phyloP scores from a whole-genome alignment of 805 yeast species.

The Zygotorulaspora chibaensis region DNA sequence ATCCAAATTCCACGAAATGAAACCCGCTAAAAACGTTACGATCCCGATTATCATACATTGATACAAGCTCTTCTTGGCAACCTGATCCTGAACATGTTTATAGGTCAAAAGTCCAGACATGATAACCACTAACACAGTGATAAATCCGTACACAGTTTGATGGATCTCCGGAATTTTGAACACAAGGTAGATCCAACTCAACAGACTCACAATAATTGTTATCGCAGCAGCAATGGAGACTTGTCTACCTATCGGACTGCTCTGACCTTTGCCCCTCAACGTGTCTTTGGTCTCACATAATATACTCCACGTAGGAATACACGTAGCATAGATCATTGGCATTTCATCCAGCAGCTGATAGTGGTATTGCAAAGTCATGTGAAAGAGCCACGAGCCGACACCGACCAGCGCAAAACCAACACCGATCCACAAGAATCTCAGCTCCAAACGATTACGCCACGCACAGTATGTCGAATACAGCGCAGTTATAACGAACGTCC shows the following conservation, averaged over 20 bases:
- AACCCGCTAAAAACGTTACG: slow-evolving; percentile 64
- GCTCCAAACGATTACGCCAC: slow-evolving; percentile 55
- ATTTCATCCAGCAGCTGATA: slow-evolving; percentile 90
- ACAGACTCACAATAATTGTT: slow-evolving; percentile 15
- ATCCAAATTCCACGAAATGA: slow-evolving; percentile 83
- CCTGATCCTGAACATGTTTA: slow-evolving; percentile 52
- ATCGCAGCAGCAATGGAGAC: slow-evolving; percentile 13
- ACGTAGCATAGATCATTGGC: slow-evolving; percentile 98
- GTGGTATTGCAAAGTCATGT: slow-evolving; percentile 88
- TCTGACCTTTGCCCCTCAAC: slow-evolving; percentile 7
- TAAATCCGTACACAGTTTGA: slow-evolving; percentile 74
- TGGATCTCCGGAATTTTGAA: slow-evolving; percentile 83
- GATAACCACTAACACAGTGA: slow-evolving; percentile 67
- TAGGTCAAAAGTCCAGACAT: slow-evolving; percentile 52
- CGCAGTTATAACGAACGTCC: slow-evolving; percentile 53
- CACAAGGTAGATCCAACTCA: slow-evolving; percentile 53
- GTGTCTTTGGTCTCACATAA: slow-evolving; percentile 51
- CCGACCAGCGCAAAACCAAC: slow-evolving; percentile 87
- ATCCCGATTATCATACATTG: slow-evolving; percentile 56
- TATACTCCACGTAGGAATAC: slow-evolving; percentile 86
- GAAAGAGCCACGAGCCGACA: slow-evolving; percentile 90
- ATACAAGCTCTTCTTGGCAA: slow-evolving; percentile 47
- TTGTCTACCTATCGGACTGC: slow-evolving; percentile 15
- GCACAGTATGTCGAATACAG: slow-evolving; percentile 61
- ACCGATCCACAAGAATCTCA: slow-evolving; percentile 64